Evolutionary conservation across 1,139 yeast genomes (phyloP).

Genomic region (Pichia inconspicua): DNA sequence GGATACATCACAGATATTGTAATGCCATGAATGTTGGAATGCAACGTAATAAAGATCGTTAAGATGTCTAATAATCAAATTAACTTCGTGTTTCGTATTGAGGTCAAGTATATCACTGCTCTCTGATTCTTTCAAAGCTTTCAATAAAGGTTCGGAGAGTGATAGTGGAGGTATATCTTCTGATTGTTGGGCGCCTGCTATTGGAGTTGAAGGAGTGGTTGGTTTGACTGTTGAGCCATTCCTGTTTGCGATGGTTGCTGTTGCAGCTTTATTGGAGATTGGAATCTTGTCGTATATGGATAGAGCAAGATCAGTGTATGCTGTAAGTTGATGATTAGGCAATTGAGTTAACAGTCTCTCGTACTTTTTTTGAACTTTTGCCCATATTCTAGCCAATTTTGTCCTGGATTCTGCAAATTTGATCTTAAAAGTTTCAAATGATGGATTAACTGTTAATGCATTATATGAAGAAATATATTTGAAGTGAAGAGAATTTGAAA

Average conservation of each 20-base stretch:
- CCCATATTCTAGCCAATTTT: constrained; percentile 60
- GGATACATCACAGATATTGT: constrained; percentile 58
- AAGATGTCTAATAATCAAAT: constrained; percentile 29
- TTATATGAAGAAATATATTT: constrained; percentile 66
- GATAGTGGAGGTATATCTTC: constrained; percentile 11
- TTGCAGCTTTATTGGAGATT: constrained; percentile 35
- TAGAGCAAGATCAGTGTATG: constrained; percentile 43
- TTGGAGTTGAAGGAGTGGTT: neutral
- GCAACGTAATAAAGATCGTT: constrained; percentile 56
- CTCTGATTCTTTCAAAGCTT: constrained; percentile 15
- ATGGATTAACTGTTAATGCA: constrained; percentile 57
- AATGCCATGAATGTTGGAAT: constrained; percentile 71
- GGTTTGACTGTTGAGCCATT: constrained; percentile 29
- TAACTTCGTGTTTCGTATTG: constrained; percentile 25
- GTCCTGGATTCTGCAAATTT: constrained; percentile 56
- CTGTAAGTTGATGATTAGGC: constrained; percentile 23
- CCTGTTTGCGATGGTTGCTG: constrained; percentile 9
- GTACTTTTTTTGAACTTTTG: constrained; percentile 48
- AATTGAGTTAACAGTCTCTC: constrained; percentile 23
- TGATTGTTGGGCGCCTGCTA: neutral
- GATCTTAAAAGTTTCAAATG: constrained; percentile 54
- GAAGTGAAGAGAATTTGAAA: constrained; percentile 67
- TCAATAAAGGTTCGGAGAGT: constrained; percentile 7
- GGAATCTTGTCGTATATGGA: constrained; percentile 63
- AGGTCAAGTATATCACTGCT: constrained; percentile 20